These are phyloP conservation scores for Hordeum marinum DNA, from an alignment of 176 grass and related monocot genomes.

Conservation along the genomic window DNA sequence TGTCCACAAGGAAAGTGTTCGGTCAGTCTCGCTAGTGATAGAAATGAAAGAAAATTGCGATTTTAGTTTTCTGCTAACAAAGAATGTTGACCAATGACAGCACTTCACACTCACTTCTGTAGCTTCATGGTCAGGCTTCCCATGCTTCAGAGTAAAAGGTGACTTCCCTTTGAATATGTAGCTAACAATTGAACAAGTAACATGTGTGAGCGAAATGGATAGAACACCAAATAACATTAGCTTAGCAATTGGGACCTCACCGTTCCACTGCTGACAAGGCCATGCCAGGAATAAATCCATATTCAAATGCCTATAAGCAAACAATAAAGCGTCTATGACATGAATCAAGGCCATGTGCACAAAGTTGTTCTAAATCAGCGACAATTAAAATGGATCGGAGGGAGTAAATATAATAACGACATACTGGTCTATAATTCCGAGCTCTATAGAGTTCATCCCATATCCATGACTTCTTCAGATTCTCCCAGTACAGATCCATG, in stretches of 20 bases:
- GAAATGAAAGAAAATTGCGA: neutral
- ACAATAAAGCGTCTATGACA: neutral
- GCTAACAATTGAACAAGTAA: constrained; percentile 37
- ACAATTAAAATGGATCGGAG: no score
- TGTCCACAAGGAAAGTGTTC: constrained; percentile 23
- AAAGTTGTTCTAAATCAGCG: no score
- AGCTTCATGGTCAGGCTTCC: constrained; percentile 84
- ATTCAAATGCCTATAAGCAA: constrained; percentile 77
- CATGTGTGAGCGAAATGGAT: constrained; percentile 16
- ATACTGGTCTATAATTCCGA: constrained; percentile 90
- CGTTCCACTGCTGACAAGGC: constrained; percentile 88
- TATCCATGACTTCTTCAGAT: constrained; percentile 92
- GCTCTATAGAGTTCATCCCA: constrained; percentile 92
- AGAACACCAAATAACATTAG: constrained; percentile 11
- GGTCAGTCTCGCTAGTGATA: constrained; percentile 10
- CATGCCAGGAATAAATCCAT: constrained; percentile 85
- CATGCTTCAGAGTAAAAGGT: constrained; percentile 88
- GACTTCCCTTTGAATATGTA: constrained; percentile 83
- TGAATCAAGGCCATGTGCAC: no score
- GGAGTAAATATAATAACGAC: constrained; percentile 9
- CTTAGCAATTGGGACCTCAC: constrained; percentile 37
- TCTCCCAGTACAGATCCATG: constrained; percentile 86
- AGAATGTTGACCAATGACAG: neutral
- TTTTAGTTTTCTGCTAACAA: neutral
- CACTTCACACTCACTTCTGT: constrained; percentile 64